Conservation (phyloP, 2,329 filamentous ascomycete species). For the Geosmithia putterillii region DNA sequence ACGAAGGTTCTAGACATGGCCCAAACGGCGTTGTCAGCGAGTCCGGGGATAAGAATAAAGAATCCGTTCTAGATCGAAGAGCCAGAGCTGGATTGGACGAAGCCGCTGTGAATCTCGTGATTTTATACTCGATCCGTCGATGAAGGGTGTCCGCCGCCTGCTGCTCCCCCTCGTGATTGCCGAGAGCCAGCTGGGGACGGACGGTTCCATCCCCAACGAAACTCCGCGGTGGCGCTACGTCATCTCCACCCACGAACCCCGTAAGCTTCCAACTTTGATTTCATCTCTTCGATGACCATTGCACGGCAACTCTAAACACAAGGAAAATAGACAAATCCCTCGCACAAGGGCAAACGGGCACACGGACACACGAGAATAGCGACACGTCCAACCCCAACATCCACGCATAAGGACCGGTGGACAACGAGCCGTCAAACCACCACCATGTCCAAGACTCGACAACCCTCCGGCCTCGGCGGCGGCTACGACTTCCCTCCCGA, state of each 20-base stretch:
- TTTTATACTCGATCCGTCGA: no score
- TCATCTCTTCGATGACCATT: background rate
- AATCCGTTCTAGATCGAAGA: no score
- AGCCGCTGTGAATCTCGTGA: no score
- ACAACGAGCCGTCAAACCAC: background rate
- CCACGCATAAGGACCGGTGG: background rate
- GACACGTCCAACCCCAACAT: background rate
- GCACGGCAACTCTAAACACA: background rate
- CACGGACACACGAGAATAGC: background rate
- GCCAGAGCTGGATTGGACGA: no score
- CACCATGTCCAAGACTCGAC: conserved; percentile 6
- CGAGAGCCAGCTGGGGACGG: background rate
- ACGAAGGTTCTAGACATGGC: no score
- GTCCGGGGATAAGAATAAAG: no score
- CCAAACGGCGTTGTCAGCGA: no score
- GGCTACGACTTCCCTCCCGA: conserved; percentile 46
- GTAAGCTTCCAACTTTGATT: background rate
- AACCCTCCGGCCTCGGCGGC: conserved; percentile 12
- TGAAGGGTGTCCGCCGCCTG: no score
- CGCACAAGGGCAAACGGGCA: background rate
- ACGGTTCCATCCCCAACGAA: background rate
- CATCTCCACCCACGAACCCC: background rate
- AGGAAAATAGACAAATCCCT: background rate
- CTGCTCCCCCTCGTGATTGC: background rate
- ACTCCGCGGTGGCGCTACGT: background rate